These are phyloP conservation scores for Curvularia eragrostidis DNA, from an alignment of 2,329 filamentous ascomycete genomes.

Conservation along the genomic window DNA sequence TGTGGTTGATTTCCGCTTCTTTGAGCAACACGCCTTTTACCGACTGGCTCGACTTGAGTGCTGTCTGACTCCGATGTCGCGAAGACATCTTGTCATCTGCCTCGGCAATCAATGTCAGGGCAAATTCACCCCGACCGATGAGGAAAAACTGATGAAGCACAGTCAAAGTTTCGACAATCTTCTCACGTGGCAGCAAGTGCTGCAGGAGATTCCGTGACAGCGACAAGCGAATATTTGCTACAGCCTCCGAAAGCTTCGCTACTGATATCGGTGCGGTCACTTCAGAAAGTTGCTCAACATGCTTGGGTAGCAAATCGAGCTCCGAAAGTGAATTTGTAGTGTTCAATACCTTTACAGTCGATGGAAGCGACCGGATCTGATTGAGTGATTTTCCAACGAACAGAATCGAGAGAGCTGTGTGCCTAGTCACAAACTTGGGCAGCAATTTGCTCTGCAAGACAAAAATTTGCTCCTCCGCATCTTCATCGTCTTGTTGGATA, in stretches of 20 bases:
- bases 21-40: constrained; percentile 74
- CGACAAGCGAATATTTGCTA: constrained; percentile 78
- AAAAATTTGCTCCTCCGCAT: constrained; percentile 41
- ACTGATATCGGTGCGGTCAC: constrained; percentile 77
- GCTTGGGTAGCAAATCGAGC: constrained; percentile 68
- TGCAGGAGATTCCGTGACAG: constrained; percentile 85
- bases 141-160: constrained; percentile 87
- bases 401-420: constrained; percentile 81
- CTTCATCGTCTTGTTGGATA: constrained; percentile 57
- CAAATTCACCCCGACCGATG: constrained; percentile 88
- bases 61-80: constrained; percentile 64
- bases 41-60: constrained; percentile 53
- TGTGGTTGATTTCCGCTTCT: constrained; percentile 82
- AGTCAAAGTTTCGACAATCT: constrained; percentile 77
- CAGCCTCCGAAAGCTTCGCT: constrained; percentile 71
- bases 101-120: constrained; percentile 82
- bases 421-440: constrained; percentile 77
- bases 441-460: constrained; percentile 60
- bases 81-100: constrained; percentile 80
- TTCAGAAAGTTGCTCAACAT: constrained; percentile 71
- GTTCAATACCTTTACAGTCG: constrained; percentile 39
- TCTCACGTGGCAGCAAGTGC: constrained; percentile 77
- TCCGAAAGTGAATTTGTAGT: constrained; percentile 51
- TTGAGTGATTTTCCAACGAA: constrained; percentile 91
- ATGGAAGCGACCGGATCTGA: constrained; percentile 67